A percentile compares a stretch with the other conserved stretches of the same genome.
Conservation (phyloP, 2,329 filamentous ascomycete genomes). For the Fonsecaea nubica region DNA sequence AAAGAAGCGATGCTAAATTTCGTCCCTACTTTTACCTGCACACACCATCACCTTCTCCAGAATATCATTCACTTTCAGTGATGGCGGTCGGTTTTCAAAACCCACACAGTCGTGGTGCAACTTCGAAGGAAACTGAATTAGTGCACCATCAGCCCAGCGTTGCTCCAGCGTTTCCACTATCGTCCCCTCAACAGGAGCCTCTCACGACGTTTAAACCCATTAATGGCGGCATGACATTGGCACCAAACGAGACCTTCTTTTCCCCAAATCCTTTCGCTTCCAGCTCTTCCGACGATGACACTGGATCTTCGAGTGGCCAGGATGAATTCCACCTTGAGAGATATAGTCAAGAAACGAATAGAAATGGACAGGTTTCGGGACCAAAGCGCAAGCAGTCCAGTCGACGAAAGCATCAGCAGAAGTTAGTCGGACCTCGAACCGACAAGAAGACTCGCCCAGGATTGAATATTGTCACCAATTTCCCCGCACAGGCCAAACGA, state of each 20-base stretch:
- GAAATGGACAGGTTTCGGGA: constrained; percentile 1
- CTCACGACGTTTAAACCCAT: constrained; percentile 27
- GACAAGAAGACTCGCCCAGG: constrained; percentile 46
- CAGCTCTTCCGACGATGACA: constrained; percentile 31
- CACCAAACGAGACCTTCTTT: constrained; percentile 21
- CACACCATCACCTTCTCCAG: neutral
- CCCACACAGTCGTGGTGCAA: neutral
- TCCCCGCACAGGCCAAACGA: constrained; percentile 40
- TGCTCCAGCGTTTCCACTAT: constrained; percentile 22
- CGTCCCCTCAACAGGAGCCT: constrained; percentile 23
- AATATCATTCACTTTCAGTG: neutral
- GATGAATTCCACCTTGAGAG: constrained; percentile 40
- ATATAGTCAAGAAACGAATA: constrained; percentile 33
- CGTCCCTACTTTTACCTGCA: neutral
- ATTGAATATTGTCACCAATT: constrained; percentile 53
- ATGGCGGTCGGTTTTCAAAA: constrained; percentile 28
- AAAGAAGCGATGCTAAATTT: constrained; percentile 12
- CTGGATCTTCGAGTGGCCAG: constrained; percentile 34
- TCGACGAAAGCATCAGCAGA: constrained; percentile 9
- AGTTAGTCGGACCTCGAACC: neutral
- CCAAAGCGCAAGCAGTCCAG: constrained; percentile 11
- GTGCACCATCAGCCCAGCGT: neutral
- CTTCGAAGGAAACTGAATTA: neutral
- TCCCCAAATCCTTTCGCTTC: constrained; percentile 27
- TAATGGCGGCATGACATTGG: constrained; percentile 12